Evolutionary conservation across 345 rosid genomes (phyloP), one percentile per base, ranked within the genome.

Genomic region (Excoecaria agallocha): DNA sequence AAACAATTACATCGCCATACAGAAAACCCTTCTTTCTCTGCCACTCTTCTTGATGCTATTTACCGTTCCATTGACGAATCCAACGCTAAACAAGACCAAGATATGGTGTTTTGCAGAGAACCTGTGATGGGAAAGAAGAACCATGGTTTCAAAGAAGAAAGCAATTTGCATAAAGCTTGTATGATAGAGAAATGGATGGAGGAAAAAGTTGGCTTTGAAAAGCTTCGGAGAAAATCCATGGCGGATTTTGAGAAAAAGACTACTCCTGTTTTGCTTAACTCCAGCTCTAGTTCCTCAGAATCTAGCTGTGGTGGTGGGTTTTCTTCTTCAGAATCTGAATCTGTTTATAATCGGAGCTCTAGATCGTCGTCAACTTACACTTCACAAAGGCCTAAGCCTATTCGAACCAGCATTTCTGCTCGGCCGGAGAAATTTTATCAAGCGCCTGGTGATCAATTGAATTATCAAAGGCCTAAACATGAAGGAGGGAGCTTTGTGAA

Each of bases 141-240:
- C 59, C 24, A 25, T 45, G 71, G 77, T 10, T 15, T 39, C 30
- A 30, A 30, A 30, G 30, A 30, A 30, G 4, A 65, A 24, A 35
- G 65, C 66, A 8, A 64, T 46, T 56, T 56, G 55, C 71, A 45
- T 39, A 73, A 81, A 38, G 85, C 83, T 1, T 79, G 81, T 80
- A 72, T 77, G 81, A 73, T 84, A 13, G 84, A 86, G 81, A 82
- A 79, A 78, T 82, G 89, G 93, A 80, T 79, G 83, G 85, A 83
- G 75, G 84, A 83, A 78, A 85, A 81, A 77, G 79, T 61, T 3
- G 74, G 80, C 72, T 38, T 66, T 6, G 84, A 71, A 10, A 64
- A 65, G 20, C 71, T 65, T 8, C 68, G 66, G 6, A 6, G 75
- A 46, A 71, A 77, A 65, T 65, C 75, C 75, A 65, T 12, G 71